Conservation (phyloP, 176 grass and related monocot genomes). For the Saccharum officinarum region DNA sequence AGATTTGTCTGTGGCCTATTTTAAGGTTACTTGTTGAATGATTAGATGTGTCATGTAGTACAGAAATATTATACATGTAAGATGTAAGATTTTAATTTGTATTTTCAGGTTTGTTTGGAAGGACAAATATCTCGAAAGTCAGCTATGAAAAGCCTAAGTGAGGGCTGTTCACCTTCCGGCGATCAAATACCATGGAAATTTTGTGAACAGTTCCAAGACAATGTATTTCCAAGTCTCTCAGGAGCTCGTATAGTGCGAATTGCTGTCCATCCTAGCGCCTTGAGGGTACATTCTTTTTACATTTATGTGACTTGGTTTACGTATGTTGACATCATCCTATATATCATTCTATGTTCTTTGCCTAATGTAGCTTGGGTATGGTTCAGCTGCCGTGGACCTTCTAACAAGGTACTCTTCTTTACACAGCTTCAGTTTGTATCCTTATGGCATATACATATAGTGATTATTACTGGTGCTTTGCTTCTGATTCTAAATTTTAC, state of each 20-base stretch:
- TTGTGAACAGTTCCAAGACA: constrained; percentile 95
- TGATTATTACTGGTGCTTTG: constrained; percentile 9
- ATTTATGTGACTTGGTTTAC: not conserved
- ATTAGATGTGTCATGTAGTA: not conserved
- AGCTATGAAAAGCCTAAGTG: constrained; percentile 83
- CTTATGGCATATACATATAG: not conserved
- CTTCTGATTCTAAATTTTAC: not conserved
- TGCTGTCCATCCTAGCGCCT: constrained; percentile 86
- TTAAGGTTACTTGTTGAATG: not conserved
- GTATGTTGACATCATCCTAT: not conserved
- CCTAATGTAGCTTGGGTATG: constrained; percentile 75
- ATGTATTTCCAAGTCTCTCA: constrained; percentile 93
- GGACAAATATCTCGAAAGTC: constrained; percentile 91
- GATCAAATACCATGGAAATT: constrained; percentile 99
- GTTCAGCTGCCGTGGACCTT: constrained; percentile 70
- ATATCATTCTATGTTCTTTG: constrained; percentile 2
- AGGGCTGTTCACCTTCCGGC: constrained; percentile 74
- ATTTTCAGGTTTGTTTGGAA: constrained; percentile 89
- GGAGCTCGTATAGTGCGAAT: constrained; percentile 94
- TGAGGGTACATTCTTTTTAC: constrained; percentile 60
- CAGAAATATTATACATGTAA: constrained; percentile 11
- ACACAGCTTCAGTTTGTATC: not conserved
- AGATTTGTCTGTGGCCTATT: not conserved
- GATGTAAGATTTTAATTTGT: not conserved
- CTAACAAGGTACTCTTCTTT: constrained; percentile 49